Evolutionary conservation across 2,329 filamentous ascomycete species (phyloP).

Genomic region (Nigrograna mackinnonii): DNA sequence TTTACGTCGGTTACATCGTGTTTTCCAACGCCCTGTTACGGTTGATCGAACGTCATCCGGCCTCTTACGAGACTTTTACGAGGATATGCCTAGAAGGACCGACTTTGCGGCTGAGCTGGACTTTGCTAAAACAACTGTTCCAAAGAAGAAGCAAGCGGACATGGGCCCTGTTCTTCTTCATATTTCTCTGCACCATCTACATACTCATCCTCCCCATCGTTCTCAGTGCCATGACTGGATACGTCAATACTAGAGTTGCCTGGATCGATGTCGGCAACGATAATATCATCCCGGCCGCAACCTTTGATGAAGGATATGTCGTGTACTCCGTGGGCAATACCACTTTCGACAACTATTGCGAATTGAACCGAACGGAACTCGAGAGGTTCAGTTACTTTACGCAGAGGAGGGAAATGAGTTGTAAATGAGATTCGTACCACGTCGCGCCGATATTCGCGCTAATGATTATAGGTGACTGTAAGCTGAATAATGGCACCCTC

Average conservation of each 20-base stretch:
- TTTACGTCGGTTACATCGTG: constrained; percentile 30
- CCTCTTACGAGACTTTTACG: constrained; percentile 38
- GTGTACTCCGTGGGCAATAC: constrained; percentile 13
- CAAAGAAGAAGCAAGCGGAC: constrained; percentile 23
- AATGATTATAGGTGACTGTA: too few species aligned
- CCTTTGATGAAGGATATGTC: constrained; percentile 8
- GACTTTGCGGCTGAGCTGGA: constrained; percentile 22
- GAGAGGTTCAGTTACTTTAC: too few species aligned
- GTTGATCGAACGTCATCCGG: constrained; percentile 36
- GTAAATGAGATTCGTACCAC: too few species aligned
- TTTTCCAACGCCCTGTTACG: constrained; percentile 38
- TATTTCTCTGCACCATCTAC: constrained; percentile 31
- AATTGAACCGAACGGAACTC: background rate
- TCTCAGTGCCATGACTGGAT: constrained; percentile 42
- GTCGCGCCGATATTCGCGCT: too few species aligned
- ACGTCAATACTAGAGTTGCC: constrained; percentile 28
- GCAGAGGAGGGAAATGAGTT: too few species aligned
- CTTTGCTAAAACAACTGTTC: constrained; percentile 28
- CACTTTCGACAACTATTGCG: constrained; percentile 16
- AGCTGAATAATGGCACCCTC: background rate
- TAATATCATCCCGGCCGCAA: constrained; percentile 26
- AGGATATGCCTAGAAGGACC: constrained; percentile 32
- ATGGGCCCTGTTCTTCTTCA: constrained; percentile 11
- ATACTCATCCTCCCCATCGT: constrained; percentile 35
- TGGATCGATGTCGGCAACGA: constrained; percentile 28